phyloP scores from a whole-genome alignment of 2,329 filamentous ascomycete species.

The Podosphaera xanthii region DNA sequence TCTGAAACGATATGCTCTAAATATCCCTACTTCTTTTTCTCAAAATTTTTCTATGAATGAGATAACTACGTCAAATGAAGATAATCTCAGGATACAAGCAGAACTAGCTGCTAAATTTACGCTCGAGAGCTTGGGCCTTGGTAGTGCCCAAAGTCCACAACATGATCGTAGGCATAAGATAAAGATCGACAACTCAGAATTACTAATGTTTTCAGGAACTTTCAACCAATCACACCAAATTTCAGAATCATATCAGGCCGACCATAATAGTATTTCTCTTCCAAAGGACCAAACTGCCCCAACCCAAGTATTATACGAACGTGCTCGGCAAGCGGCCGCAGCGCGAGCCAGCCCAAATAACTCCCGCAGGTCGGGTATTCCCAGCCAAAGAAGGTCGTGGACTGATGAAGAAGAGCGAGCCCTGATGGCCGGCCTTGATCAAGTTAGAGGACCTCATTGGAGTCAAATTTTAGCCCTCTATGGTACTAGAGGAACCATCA shows the following conservation, averaged over 20 bases:
- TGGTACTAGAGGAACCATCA: conserved; percentile 56
- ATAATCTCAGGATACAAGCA: conserved; percentile 5
- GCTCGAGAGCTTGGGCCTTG: conserved; percentile 4
- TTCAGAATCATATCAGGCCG: not conserved
- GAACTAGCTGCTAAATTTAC: conserved; percentile 6
- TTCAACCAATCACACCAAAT: too few species aligned
- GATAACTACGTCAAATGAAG: conserved; percentile 1
- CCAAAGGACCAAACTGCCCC: conserved; percentile 8
- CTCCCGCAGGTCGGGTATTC: conserved; percentile 26
- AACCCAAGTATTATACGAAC: conserved; percentile 34
- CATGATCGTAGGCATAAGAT: conserved; percentile 5
- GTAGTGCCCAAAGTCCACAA: not conserved
- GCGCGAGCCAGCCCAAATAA: conserved; percentile 28
- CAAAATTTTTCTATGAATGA: not conserved
- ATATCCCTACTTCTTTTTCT: conserved; percentile 7
- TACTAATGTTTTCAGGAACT: too few species aligned
- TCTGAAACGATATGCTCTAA: conserved; percentile 17
- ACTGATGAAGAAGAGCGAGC: conserved; percentile 76
- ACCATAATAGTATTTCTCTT: not conserved
- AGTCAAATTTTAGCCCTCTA: conserved; percentile 75
- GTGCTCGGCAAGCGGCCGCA: conserved; percentile 29
- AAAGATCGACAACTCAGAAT: too few species aligned
- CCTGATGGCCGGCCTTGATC: conserved; percentile 67
- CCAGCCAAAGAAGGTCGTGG: conserved; percentile 52
- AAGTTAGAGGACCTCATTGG: conserved; percentile 82